Percentiles rank a stretch among this genome's conserved stretches.
These are phyloP conservation scores for Gelatoporia subvermispora DNA, from an alignment of 768 basidiomycete genomes.

Conservation along the genomic window DNA sequence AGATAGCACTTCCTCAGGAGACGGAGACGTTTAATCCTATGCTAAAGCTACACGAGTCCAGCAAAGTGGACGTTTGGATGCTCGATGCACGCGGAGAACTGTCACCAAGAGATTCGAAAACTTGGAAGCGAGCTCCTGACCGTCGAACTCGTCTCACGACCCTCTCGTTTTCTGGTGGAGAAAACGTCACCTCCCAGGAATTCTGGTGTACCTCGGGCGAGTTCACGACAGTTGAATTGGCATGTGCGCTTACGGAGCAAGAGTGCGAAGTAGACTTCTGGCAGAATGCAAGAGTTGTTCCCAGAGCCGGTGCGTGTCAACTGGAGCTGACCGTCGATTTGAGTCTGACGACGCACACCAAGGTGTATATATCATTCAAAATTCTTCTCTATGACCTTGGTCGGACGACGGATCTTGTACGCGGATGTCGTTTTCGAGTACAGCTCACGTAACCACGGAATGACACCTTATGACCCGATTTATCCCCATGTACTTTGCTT, in stretches of 20 bases:
- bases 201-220: slow-evolving; percentile 8
- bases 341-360: no score
- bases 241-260: not conserved
- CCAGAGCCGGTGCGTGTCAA: slow-evolving; percentile 6
- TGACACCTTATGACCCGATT: no score
- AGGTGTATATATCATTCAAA: no score
- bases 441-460: no score
- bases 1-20: slow-evolving; percentile 1
- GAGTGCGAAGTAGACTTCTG: slow-evolving; percentile 11
- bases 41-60: not conserved
- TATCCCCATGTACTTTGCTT: no score
- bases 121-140: slow-evolving; percentile 2
- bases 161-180: not conserved
- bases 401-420: no score
- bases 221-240: slow-evolving; percentile 9
- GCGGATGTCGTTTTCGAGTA: no score
- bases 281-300: slow-evolving; percentile 6
- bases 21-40: slow-evolving; percentile 1
- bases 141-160: slow-evolving; percentile 8
- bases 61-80: slow-evolving; percentile 10
- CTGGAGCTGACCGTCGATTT: no score
- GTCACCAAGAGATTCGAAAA: slow-evolving; percentile 2
- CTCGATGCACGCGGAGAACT: slow-evolving; percentile 6
- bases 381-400: no score
- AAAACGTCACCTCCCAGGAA: not conserved